phyloP scores from a whole-genome alignment of 108 stramenopile genomes.

The Cyclotella atomus region DNA sequence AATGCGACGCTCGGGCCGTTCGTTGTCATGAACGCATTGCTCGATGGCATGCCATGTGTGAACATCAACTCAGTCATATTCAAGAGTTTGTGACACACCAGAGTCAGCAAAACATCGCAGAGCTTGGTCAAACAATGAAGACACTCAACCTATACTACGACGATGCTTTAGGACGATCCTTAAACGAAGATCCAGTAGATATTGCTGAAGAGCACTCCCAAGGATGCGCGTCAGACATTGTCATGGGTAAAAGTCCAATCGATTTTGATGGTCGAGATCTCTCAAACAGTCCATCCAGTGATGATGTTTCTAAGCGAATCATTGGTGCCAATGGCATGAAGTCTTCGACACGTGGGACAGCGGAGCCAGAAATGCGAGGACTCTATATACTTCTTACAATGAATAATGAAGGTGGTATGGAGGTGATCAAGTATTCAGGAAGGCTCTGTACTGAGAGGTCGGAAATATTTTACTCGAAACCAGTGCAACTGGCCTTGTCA shows the following conservation, averaged over 20 bases:
- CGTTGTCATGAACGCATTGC: conserved; percentile 91
- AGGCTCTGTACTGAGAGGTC: conserved; percentile 67
- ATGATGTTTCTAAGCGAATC: conserved; percentile 53
- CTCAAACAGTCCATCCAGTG: conserved; percentile 46
- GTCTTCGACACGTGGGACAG: conserved; percentile 68
- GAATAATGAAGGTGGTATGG: conserved; percentile 92
- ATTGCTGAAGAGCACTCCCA: conserved; percentile 43
- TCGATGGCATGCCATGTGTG: conserved; percentile 89
- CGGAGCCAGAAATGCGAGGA: conserved; percentile 89
- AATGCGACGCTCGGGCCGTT: conserved; percentile 80
- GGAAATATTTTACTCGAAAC: conserved; percentile 75
- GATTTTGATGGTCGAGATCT: conserved; percentile 79
- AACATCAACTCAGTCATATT: conserved; percentile 88
- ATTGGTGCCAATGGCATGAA: conserved; percentile 60
- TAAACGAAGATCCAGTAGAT: conserved; percentile 61
- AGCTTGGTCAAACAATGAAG: conserved; percentile 90
- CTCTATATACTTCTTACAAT: conserved; percentile 81
- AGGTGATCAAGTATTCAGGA: conserved; percentile 87
- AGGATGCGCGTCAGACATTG: conserved; percentile 67
- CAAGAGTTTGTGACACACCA: conserved; percentile 82
- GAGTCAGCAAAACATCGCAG: conserved; percentile 89
- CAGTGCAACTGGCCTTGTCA: conserved; percentile 83
- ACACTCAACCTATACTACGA: conserved; percentile 87
- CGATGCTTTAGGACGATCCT: conserved; percentile 73
- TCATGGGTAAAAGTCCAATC: conserved; percentile 63